Percentiles rank a stretch among this genome's conserved stretches.
These are phyloP conservation scores for Tetraselmis chui DNA, from an alignment of 139 green algal species.

Conservation along the genomic window DNA sequence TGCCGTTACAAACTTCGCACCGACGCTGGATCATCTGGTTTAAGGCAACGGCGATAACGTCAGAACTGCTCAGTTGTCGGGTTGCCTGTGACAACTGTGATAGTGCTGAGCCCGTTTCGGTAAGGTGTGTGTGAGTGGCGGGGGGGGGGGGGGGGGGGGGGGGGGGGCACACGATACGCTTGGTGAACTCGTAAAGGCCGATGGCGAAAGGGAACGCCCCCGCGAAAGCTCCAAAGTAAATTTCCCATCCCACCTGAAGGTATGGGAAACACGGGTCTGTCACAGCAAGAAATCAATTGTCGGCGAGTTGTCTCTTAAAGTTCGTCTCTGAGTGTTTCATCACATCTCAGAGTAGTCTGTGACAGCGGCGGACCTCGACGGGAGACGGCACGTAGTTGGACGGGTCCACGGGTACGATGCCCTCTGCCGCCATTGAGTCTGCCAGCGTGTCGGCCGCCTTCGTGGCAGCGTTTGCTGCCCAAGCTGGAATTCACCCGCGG, in stretches of 20 bases:
- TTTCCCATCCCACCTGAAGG: conserved; percentile 39
- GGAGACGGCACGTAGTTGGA: not conserved
- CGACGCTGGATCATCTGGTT: conserved; percentile 71
- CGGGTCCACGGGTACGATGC: not conserved
- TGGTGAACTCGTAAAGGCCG: conserved; percentile 71
- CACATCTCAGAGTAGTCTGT: too few relatives aligned
- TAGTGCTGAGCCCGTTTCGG: not conserved
- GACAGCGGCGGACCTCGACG: not conserved
- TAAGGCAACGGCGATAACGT: too few relatives aligned
- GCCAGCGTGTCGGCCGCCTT: not conserved
- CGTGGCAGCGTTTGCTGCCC: too few relatives aligned
- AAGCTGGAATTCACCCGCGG: too few relatives aligned
- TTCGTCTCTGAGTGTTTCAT: too few relatives aligned
- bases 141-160: conserved; percentile 6
- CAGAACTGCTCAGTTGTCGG: not conserved
- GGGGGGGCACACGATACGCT: conserved; percentile 61
- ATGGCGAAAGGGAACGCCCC: conserved; percentile 74
- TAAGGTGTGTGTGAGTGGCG: too few relatives aligned
- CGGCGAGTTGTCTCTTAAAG: too few relatives aligned
- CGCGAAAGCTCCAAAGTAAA: conserved; percentile 59
- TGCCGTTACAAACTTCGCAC: conserved; percentile 61
- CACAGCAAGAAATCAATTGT: too few relatives aligned
- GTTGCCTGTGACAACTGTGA: not conserved
- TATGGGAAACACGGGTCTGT: too few relatives aligned
- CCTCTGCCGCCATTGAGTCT: not conserved